Evolutionary conservation across 495 filamentous ascomycete species (phyloP).

Genomic region (Aspergillus mulundensis): DNA sequence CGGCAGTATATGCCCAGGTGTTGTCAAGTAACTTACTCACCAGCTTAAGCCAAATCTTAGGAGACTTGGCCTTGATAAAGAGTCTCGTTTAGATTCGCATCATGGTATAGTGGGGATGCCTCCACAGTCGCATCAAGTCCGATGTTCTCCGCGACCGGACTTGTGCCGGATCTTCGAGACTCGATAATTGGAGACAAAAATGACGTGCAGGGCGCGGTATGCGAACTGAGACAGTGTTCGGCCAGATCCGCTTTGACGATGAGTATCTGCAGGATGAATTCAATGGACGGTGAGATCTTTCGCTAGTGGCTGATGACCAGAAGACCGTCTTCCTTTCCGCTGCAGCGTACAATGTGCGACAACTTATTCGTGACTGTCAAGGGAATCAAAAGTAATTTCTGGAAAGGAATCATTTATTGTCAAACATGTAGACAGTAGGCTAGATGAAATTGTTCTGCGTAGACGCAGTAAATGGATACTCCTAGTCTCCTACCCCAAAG

Average conservation of each 20-base stretch:
- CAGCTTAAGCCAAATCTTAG: background rate
- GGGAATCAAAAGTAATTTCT: no score
- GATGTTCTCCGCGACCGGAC: conserved; percentile 36
- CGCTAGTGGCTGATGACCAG: no score
- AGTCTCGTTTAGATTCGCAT: background rate
- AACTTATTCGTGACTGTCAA: no score
- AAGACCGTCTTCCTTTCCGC: no score
- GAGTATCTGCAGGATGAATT: no score
- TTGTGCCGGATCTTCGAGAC: conserved; percentile 19
- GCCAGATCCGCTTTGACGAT: background rate
- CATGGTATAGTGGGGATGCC: conserved; percentile 22
- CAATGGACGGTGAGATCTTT: no score
- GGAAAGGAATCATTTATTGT: no score
- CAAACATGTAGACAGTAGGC: no score
- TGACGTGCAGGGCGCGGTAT: background rate
- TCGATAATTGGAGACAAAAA: background rate
- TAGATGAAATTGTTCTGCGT: no score
- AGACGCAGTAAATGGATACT: background rate
- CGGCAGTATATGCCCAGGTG: background rate
- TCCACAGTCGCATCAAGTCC: conserved; percentile 45
- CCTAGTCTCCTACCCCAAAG: background rate
- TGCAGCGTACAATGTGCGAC: no score
- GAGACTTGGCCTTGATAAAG: background rate
- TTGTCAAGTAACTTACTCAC: background rate
- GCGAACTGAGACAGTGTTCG: background rate